Evolutionary conservation across 441 rosid species (phyloP).

Genomic region (Oxalis stricta): DNA sequence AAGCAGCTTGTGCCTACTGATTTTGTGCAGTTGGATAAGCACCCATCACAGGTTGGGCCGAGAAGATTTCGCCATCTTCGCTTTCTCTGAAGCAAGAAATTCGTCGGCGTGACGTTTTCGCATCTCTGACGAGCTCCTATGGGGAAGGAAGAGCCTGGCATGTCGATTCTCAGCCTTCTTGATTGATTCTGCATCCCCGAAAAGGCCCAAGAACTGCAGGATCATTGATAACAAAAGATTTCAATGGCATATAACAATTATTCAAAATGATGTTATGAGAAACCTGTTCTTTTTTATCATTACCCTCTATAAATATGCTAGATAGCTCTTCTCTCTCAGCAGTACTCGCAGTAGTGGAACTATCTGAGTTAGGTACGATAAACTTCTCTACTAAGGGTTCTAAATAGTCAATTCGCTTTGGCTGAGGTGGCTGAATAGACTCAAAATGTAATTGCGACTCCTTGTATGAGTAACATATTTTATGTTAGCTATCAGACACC

Average conservation of each 20-base stretch:
- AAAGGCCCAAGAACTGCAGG: conserved; percentile 67
- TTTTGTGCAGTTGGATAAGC: conserved; percentile 59
- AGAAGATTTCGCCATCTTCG: conserved; percentile 61
- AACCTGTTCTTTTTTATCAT: conserved; percentile 1
- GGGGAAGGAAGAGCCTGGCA: conserved; percentile 59
- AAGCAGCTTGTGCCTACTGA: conserved; percentile 84
- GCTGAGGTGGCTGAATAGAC: conserved; percentile 48
- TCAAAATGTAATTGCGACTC: conserved; percentile 68
- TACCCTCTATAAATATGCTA: conserved; percentile 80
- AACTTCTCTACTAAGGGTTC: conserved; percentile 64
- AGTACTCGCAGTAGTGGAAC: conserved; percentile 26
- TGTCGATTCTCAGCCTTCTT: conserved; percentile 78
- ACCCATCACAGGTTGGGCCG: conserved; percentile 53
- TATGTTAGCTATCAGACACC: not conserved
- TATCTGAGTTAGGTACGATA: conserved; percentile 42
- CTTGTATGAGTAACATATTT: not conserved
- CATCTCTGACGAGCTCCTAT: conserved; percentile 49
- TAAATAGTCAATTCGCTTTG: conserved; percentile 60
- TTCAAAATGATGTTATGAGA: too few relatives aligned
- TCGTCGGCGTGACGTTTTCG: conserved; percentile 87
- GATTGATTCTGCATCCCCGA: conserved; percentile 57
- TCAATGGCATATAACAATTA: too few relatives aligned
- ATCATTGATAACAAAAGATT: conserved; percentile 7
- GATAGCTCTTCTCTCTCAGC: conserved; percentile 85
- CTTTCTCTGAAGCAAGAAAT: conserved; percentile 57